Evolutionary conservation across 2,329 filamentous ascomycete species (phyloP).

Genomic region (Epicoccum sorghinum): DNA sequence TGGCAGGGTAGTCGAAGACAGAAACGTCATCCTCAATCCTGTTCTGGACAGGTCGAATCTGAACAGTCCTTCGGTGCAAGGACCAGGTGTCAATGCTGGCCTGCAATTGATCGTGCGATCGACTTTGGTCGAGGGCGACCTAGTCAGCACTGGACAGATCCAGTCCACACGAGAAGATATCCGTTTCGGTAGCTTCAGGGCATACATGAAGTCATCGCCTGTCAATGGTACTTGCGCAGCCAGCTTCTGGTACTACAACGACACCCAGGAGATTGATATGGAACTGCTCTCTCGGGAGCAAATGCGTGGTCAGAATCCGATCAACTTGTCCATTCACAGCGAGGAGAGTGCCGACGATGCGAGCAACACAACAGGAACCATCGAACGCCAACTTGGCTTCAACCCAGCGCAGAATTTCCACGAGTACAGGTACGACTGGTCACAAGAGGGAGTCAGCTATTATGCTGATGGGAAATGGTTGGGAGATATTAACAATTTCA

Average conservation of each 20-base stretch:
- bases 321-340: not conserved
- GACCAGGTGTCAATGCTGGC: not conserved
- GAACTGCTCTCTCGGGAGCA: not conserved
- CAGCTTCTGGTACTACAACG: not conserved
- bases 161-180: not conserved
- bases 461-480: not conserved
- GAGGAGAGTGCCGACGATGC: not conserved
- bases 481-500: not conserved
- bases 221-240: not conserved
- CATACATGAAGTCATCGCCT: not conserved
- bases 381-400: not conserved
- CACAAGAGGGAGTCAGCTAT: not conserved
- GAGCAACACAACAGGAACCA: not conserved
- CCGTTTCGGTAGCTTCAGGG: not conserved
- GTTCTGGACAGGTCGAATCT: not conserved
- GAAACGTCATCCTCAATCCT: not conserved
- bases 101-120: not conserved
- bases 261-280: conserved; percentile 1
- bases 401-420: not conserved
- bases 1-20: not conserved
- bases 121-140: not conserved
- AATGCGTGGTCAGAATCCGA: not conserved
- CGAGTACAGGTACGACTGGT: conserved; percentile 2
- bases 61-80: not conserved
- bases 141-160: not conserved